Evolutionary conservation across 805 yeast genomes (phyloP).

Genomic region (Teunomyces barrocoloradensis): DNA sequence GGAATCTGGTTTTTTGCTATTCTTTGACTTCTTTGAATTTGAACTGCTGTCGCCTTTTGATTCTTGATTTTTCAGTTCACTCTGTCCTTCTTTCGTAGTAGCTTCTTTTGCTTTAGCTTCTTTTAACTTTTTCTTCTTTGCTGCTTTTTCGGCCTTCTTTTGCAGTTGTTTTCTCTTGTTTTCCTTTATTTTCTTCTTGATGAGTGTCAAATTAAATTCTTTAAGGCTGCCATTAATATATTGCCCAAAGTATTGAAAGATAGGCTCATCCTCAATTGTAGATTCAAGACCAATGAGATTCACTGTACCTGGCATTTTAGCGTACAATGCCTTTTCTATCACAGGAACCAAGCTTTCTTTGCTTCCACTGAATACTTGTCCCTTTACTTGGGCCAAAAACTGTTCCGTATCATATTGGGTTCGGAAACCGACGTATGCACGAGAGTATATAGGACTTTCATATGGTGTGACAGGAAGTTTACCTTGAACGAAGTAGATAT

Average conservation of each 20-base stretch:
- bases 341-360: slow-evolving; percentile 31
- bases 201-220: slow-evolving; percentile 3
- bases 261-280: slow-evolving; percentile 14
- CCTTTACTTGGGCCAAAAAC: slow-evolving; percentile 11
- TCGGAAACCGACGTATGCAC: slow-evolving; percentile 16
- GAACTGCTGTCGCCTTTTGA: not conserved
- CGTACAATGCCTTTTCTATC: slow-evolving; percentile 32
- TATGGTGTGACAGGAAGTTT: slow-evolving; percentile 13
- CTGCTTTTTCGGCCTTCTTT: slow-evolving; percentile 1
- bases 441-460: slow-evolving; percentile 18
- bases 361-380: slow-evolving; percentile 22
- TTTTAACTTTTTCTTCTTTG: slow-evolving; percentile 4
- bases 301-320: slow-evolving; percentile 21
- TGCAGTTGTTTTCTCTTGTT: slow-evolving; percentile 12
- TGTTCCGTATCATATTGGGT: slow-evolving; percentile 7
- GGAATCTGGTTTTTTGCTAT: slow-evolving; percentile 1
- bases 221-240: slow-evolving; percentile 13
- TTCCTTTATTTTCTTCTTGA: slow-evolving; percentile 3
- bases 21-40: not conserved
- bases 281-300: not conserved
- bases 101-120: slow-evolving; percentile 3
- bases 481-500: slow-evolving; percentile 17
- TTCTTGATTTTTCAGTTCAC: slow-evolving; percentile 8
- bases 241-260: slow-evolving; percentile 17
- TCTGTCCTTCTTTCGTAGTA: not conserved